Evolutionary conservation across 2,329 filamentous ascomycete genomes (phyloP), one percentile per base, ranked within the genome.

Genomic region (Fusarium anguioides): DNA sequence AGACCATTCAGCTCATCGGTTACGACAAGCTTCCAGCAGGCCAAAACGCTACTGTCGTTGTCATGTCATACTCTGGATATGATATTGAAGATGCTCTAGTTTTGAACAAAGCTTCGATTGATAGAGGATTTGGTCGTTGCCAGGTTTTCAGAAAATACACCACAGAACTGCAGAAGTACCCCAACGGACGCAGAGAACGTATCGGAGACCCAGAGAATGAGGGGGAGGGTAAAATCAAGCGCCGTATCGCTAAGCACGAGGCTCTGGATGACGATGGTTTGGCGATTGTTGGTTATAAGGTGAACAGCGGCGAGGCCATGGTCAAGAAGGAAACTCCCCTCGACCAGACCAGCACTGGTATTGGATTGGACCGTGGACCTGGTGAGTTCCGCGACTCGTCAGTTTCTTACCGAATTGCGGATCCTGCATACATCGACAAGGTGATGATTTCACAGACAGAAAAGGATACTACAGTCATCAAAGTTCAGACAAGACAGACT

Each of bases 51-150:
- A 97, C 93, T 2, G 96, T 99, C 24, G 96, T 97, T 8, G 96
- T 99, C 80, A 99, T 99, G 96, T 98, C 94, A 46, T 99, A 96
- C 80, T 98, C 95, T 12, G 96, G 96, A 23, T 99, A 99, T 80
- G 96, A 99, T 88, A 99, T 99, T 71, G 96, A 99, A 83, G 96
- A 99, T 84, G 96, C 96, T 11, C 85, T 99, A 18, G 95, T 99
- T 4, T 79, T 99, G 63, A 99, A 99, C 83, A 98, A 97, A 81
- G 94, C 94, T 11, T 97, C 94, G 0, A 90, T 94, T 59, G 96
- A 99, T 73, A 88, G 96, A 72, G 96, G 96, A 6, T 99, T 98
- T 74, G 96, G 96, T 42, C 90, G 96, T 35, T 98, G 96, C 74
- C 96, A 99, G 76, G 96, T 98, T n/a, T 95, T 97, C 84, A 91